phyloP scores from a whole-genome alignment of 768 basidiomycete genomes.

The Cyclocybe aegerita region DNA sequence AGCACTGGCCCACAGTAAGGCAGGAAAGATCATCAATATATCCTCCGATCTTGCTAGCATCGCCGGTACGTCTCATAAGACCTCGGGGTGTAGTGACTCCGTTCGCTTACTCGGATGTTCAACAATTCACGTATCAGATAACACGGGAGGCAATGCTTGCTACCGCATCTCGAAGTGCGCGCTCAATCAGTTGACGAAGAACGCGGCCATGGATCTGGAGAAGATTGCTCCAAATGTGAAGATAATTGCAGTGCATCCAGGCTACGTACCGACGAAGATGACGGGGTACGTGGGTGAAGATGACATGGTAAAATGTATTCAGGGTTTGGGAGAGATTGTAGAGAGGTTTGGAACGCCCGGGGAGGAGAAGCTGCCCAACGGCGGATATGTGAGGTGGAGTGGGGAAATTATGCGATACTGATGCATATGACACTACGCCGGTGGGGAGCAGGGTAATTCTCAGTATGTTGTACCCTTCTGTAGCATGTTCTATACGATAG shows the following conservation, averaged over 20 bases:
- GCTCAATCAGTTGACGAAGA: constrained; percentile 7
- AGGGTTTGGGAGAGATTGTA: neutral
- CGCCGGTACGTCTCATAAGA: neutral
- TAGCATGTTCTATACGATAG: no score
- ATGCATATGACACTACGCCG: neutral
- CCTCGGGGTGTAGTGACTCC: neutral
- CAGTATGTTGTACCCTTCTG: no score
- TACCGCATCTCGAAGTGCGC: constrained; percentile 5
- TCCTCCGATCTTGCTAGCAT: constrained; percentile 6
- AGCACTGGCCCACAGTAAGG: neutral
- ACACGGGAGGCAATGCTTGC: constrained; percentile 7
- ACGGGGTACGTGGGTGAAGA: constrained; percentile 2
- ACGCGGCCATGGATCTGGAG: neutral
- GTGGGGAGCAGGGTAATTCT: no score
- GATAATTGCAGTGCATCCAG: constrained; percentile 3
- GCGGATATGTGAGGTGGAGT: constrained; percentile 8
- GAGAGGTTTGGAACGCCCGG: neutral
- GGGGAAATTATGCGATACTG: constrained; percentile 1
- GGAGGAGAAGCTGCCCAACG: neutral
- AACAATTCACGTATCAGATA: neutral
- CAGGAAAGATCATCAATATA: constrained; percentile 5
- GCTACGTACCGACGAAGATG: constrained; percentile 6
- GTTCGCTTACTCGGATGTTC: no score
- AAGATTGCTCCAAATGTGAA: constrained; percentile 2
- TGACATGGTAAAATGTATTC: constrained; percentile 3